These are phyloP conservation scores for Linanthus parryae DNA, from an alignment of 148 eudicot genomes.

Conservation along the genomic window DNA sequence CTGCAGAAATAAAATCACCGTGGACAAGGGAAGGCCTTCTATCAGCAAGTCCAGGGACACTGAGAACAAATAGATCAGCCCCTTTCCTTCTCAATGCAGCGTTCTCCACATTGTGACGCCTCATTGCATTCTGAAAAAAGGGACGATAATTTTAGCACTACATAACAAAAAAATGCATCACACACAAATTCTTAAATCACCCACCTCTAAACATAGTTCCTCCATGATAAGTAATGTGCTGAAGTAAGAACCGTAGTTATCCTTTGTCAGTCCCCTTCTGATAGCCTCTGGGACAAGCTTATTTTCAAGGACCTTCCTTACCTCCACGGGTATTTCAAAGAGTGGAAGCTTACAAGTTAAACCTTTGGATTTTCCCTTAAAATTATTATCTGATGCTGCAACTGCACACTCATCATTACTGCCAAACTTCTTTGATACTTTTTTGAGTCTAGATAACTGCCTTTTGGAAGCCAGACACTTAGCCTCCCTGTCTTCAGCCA, in stretches of 20 bases:
- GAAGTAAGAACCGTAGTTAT: slow-evolving; percentile 50
- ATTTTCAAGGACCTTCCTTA: slow-evolving; percentile 33
- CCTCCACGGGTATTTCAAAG: slow-evolving; percentile 42
- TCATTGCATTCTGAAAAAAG: slow-evolving; percentile 54
- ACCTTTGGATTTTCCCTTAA: slow-evolving; percentile 16
- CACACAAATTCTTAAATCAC: background rate
- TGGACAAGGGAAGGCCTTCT: slow-evolving; percentile 73
- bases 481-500: slow-evolving; percentile 66
- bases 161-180: background rate
- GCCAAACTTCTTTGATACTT: slow-evolving; percentile 18
- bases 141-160: background rate
- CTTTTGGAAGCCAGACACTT: slow-evolving; percentile 45
- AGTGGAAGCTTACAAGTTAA: slow-evolving; percentile 29
- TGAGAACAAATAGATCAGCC: slow-evolving; percentile 31
- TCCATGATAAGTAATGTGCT: slow-evolving; percentile 55
- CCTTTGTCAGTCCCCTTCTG: slow-evolving; percentile 34
- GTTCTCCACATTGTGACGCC: slow-evolving; percentile 54
- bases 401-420: slow-evolving; percentile 36
- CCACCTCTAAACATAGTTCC: slow-evolving; percentile 74
- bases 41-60: slow-evolving; percentile 81
- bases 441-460: slow-evolving; percentile 37
- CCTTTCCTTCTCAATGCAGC: slow-evolving; percentile 41
- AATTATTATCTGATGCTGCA: slow-evolving; percentile 29
- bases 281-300: slow-evolving; percentile 48
- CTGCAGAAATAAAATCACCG: slow-evolving; percentile 56